These are phyloP conservation scores for Fusarium torreyae DNA, from an alignment of 2,329 filamentous ascomycete genomes.

Conservation along the genomic window DNA sequence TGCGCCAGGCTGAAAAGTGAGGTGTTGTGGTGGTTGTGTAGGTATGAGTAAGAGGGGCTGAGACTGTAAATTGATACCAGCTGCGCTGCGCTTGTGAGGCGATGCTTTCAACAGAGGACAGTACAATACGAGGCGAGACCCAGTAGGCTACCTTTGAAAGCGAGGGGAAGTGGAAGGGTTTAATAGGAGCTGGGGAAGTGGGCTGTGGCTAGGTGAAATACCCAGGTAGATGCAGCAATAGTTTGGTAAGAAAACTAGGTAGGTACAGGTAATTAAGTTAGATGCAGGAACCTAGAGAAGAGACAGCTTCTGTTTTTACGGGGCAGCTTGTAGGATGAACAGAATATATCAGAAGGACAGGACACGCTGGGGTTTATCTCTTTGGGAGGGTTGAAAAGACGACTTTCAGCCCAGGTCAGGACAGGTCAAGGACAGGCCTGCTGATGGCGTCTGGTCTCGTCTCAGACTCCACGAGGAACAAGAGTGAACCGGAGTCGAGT, in stretches of 20 bases:
- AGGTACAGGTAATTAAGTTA: constrained; percentile 29
- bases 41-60: constrained; percentile 38
- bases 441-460: constrained; percentile 55
- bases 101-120: constrained; percentile 32
- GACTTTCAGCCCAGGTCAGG: constrained; percentile 37
- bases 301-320: constrained; percentile 35
- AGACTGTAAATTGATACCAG: constrained; percentile 22
- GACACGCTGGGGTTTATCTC: constrained; percentile 42
- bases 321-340: constrained; percentile 36
- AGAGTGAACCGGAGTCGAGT: constrained; percentile 47
- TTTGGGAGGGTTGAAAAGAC: constrained; percentile 45
- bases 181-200: constrained; percentile 41
- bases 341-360: constrained; percentile 45
- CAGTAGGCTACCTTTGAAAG: constrained; percentile 4
- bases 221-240: constrained; percentile 28
- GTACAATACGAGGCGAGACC: constrained; percentile 13
- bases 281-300: constrained; percentile 42
- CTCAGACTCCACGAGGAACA: constrained; percentile 58
- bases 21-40: constrained; percentile 37
- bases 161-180: constrained; percentile 32
- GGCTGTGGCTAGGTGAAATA: constrained; percentile 38
- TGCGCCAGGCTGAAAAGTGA: constrained; percentile 43
- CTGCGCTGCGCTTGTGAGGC: constrained; percentile 35
- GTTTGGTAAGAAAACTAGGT: constrained; percentile 19
- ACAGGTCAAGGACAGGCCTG: constrained; percentile 53